These are phyloP conservation scores for Kodamaea hsintzibuensis DNA, from an alignment of 805 yeast species.

Conservation along the genomic window DNA sequence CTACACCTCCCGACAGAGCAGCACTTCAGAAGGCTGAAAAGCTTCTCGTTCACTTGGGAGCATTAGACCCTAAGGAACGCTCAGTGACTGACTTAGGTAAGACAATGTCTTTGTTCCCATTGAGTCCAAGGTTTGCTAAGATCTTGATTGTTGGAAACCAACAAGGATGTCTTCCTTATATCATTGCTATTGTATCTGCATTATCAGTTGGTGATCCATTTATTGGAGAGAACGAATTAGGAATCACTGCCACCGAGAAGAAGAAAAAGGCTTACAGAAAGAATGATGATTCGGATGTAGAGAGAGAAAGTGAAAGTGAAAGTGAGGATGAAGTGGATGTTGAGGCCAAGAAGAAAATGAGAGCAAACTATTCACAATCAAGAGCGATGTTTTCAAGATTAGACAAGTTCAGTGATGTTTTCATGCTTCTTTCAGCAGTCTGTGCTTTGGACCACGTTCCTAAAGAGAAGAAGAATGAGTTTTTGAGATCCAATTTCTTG, in stretches of 20 bases:
- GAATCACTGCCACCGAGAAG: constrained; percentile 36
- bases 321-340: constrained; percentile 34
- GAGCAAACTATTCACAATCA: constrained; percentile 58
- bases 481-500: constrained; percentile 63
- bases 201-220: constrained; percentile 94
- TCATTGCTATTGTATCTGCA: constrained; percentile 90
- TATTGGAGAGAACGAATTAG: constrained; percentile 70
- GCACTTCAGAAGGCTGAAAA: constrained; percentile 66
- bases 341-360: constrained; percentile 41
- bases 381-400: constrained; percentile 61
- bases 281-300: constrained; percentile 38
- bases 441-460: constrained; percentile 86
- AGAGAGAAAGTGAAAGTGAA: constrained; percentile 36
- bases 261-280: constrained; percentile 19
- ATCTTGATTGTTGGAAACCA: constrained; percentile 89
- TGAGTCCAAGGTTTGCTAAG: constrained; percentile 91
- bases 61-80: constrained; percentile 55
- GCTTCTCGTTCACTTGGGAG: constrained; percentile 73
- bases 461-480: constrained; percentile 41
- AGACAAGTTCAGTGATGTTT: constrained; percentile 74
- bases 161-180: constrained; percentile 77
- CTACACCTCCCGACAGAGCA: constrained; percentile 79
- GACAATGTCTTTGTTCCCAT: constrained; percentile 87
- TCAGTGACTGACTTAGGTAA: constrained; percentile 75
- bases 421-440: constrained; percentile 73